Evolutionary conservation across 352 stramenopile genomes (phyloP).

Genomic region (Globisporangium acanthophoron): DNA sequence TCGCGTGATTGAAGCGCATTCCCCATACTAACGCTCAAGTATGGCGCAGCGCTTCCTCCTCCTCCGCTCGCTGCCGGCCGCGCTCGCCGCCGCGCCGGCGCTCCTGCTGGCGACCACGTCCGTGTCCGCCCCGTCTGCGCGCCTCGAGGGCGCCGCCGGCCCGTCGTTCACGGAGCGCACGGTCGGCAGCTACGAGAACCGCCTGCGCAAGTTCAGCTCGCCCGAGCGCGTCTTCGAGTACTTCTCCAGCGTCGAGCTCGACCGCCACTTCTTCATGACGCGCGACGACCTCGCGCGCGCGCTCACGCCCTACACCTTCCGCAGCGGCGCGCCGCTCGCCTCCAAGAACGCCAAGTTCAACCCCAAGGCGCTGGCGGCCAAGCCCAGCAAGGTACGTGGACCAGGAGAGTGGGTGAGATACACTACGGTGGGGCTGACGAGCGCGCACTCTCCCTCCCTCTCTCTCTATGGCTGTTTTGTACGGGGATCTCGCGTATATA

Average conservation of each 20-base stretch:
- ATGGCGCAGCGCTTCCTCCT: slow-evolving; percentile 2
- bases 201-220: slow-evolving; percentile 74
- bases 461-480: too few relatives aligned
- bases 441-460: too few relatives aligned
- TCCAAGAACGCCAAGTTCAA: slow-evolving; percentile 87
- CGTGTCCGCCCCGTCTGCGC: background rate
- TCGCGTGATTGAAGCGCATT: background rate
- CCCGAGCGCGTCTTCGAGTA: slow-evolving; percentile 89
- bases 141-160: slow-evolving; percentile 20
- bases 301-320: slow-evolving; percentile 80
- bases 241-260: slow-evolving; percentile 82
- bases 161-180: slow-evolving; percentile 75
- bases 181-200: slow-evolving; percentile 87
- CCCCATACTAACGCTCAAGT: background rate
- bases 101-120: background rate
- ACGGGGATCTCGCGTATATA: slow-evolving; percentile 1
- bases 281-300: slow-evolving; percentile 73
- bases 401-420: too few relatives aligned
- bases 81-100: slow-evolving; percentile 15
- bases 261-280: slow-evolving; percentile 82
- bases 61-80: slow-evolving; percentile 11
- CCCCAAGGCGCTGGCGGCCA: slow-evolving; percentile 39
- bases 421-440: too few relatives aligned
- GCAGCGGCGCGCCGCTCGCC: slow-evolving; percentile 54
- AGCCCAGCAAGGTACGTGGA: slow-evolving; percentile 29